Evolutionary conservation across 2,329 filamentous ascomycete species (phyloP).

Genomic region (Celoporthe dispersa): DNA sequence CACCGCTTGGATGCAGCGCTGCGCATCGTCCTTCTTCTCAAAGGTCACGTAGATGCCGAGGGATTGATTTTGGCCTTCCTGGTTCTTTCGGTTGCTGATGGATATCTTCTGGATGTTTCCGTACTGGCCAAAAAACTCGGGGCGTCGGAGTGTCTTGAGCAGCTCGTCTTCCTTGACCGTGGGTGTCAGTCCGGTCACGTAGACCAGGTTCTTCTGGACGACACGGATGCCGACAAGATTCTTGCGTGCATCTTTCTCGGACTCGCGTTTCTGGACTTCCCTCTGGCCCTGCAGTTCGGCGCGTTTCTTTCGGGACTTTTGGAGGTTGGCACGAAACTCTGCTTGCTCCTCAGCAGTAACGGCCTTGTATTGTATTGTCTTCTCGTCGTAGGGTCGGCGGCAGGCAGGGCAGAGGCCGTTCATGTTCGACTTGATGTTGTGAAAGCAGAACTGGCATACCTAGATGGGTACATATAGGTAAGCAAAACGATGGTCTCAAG

Average conservation of each 20-base stretch:
- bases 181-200: conserved; percentile 92
- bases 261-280: conserved; percentile 94
- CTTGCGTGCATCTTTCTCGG: conserved; percentile 93
- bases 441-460: conserved; percentile 99
- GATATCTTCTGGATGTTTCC: conserved; percentile 99
- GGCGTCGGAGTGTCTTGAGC: conserved; percentile 84
- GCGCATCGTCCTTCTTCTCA: conserved; percentile 86
- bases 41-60: conserved; percentile 99
- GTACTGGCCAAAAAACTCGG: conserved; percentile 97
- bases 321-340: conserved; percentile 76
- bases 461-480: conserved; percentile 43
- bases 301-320: conserved; percentile 92
- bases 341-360: conserved; percentile 91
- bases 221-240: conserved; percentile 94
- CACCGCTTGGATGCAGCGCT: conserved; percentile 86
- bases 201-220: conserved; percentile 97
- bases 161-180: conserved; percentile 91
- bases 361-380: conserved; percentile 95
- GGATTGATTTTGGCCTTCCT: conserved; percentile 77
- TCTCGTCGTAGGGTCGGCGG: conserved; percentile 92
- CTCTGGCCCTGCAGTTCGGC: conserved; percentile 84
- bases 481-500: conserved; percentile 26
- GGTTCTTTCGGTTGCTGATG: conserved; percentile 90
- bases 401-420: conserved; percentile 98
- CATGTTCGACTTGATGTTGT: conserved; percentile 98